Evolutionary conservation across 2,329 filamentous ascomycete species (phyloP), one percentile per base, ranked within the genome.

Genomic region (Colletotrichum ledebouriae): DNA sequence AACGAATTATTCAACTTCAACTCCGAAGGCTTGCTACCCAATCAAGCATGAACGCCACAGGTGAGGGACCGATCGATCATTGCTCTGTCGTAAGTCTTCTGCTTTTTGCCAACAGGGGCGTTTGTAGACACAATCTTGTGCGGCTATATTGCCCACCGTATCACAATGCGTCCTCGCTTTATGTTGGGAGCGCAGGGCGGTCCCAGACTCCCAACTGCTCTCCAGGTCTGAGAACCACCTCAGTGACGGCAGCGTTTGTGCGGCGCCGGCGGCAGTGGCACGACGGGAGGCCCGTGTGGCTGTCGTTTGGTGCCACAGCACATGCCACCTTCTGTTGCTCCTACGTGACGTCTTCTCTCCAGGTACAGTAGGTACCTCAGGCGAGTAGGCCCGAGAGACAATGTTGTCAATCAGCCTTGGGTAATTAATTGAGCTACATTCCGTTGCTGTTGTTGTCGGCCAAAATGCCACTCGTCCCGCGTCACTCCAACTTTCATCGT

Each of bases 201-300:
- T 12, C 42, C 58, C 17, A 17, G 17, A 17, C 17, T 17, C 2
- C 17, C 17, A 11, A 17, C 49, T 37, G 42, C 41, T 34, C 12
- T 39, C 20, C 47, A 41, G 55, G 29, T 41, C 58, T 53, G 41
- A 49, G 49, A 59, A n/a, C 20, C 39, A 49, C 29, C 29, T 29
- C 29, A 29, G 29, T 29, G 29, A 29, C 29, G 29, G 4, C 29
- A 62, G 41, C 58, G 22, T 42, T 44, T 34, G 41, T 49, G 63
- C 57, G 58, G 50, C 33, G 49, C 34, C 34, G 39, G 33, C 63
- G 58, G 42, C 39, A 37, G 49, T 49, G 63, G 63, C 58, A 61
- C 58, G 34, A 34, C 34, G 58, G 52, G 52, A 59, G 57, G 63
- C 60, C 17, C 49, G n/a, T 58, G 59, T 63, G 63, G 63, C 63